Evolutionary conservation across 2,329 filamentous ascomycete genomes (phyloP), one percentile per base, ranked within the genome.

Genomic region (Rhexocercosporidium sp.): DNA sequence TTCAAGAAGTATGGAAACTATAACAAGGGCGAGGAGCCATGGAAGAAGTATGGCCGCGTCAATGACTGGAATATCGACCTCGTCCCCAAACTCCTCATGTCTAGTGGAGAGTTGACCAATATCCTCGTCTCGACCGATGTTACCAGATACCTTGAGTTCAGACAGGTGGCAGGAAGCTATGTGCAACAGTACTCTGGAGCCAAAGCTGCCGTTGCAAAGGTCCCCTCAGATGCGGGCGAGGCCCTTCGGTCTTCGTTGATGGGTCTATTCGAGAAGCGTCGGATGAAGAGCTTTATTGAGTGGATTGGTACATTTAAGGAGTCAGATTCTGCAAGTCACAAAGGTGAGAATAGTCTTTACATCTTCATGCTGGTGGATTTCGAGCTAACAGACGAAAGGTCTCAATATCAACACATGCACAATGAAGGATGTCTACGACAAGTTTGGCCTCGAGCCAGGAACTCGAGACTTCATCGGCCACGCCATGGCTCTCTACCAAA

Each of bases 11-110:
- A 97, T 81, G 92, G 93, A 80, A 96, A 96, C 85, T 92, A 89
- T 79, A 80, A 83, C 68, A 79, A 86, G 70, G 92, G 92, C 75
- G 90, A 94, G 78, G 92, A 97, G 85, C 94, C 95, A 73, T 98
- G 96, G 96, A 95, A 96, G 86, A 94, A 97, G 82, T 98, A 97
- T 81, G 95, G 95, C 76, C 92, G 96, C 68, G 85, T 90, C 79
- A 97, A 97, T 83, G 95, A 98, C 87, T 99, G 96, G 96, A 98
- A 97, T 86, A 96, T 99, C 81, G 96, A 99, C 79, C 88, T 99
- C 69, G 94, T 99, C 59, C 95, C 96, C 74, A 99, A 99, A 87
- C 90, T 99, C 77, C 88, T 99, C 81, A 98, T 99, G 94, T 94
- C 95, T 68, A 97, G 96, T 71, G 96, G 96, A 81, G 95, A 99